A percentile compares a stretch with the other conserved stretches of the same genome.
Evolutionary conservation across 352 stramenopile species (phyloP).

Genomic region (Pythium dissotocum): DNA sequence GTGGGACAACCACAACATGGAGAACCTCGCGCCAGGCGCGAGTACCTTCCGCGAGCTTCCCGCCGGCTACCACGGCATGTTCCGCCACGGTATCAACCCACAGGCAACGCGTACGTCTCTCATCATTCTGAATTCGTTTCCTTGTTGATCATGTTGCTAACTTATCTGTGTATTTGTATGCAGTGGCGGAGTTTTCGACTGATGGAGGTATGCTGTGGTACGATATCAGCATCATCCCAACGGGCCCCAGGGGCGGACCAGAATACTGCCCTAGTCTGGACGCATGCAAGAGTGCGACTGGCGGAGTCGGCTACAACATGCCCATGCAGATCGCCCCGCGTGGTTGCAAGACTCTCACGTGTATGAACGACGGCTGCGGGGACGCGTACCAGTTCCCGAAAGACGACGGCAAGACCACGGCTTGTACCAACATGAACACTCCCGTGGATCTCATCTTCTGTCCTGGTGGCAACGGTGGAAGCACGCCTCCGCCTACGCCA

Average conservation of each 20-base stretch:
- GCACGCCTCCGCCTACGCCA: constrained; percentile 19
- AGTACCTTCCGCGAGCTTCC: constrained; percentile 30
- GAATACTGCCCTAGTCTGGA: constrained; percentile 52
- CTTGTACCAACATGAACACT: constrained; percentile 37
- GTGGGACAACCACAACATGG: constrained; percentile 44
- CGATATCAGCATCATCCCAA: constrained; percentile 82
- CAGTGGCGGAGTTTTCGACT: constrained; percentile 72
- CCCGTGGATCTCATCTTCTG: constrained; percentile 51
- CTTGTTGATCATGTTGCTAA: not conserved
- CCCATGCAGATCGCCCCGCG: constrained; percentile 63
- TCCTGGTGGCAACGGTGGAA: constrained; percentile 32
- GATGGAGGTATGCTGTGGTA: constrained; percentile 58
- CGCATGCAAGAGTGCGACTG: constrained; percentile 54
- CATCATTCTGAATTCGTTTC: not conserved
- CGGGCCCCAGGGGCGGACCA: constrained; percentile 50
- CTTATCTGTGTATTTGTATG: not conserved
- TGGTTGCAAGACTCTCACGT: constrained; percentile 51
- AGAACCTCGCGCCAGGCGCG: constrained; percentile 41
- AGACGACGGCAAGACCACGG: constrained; percentile 73
- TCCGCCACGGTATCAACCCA: constrained; percentile 43
- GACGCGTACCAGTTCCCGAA: constrained; percentile 73
- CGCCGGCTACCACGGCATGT: constrained; percentile 28
- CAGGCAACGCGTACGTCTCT: constrained; percentile 45
- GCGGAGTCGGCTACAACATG: constrained; percentile 67
- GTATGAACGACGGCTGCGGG: constrained; percentile 49